A percentile compares a stretch with the other conserved stretches of the same genome.
phyloP scores from a whole-genome alignment of 805 yeast genomes.

The Ogataea siamensis region DNA sequence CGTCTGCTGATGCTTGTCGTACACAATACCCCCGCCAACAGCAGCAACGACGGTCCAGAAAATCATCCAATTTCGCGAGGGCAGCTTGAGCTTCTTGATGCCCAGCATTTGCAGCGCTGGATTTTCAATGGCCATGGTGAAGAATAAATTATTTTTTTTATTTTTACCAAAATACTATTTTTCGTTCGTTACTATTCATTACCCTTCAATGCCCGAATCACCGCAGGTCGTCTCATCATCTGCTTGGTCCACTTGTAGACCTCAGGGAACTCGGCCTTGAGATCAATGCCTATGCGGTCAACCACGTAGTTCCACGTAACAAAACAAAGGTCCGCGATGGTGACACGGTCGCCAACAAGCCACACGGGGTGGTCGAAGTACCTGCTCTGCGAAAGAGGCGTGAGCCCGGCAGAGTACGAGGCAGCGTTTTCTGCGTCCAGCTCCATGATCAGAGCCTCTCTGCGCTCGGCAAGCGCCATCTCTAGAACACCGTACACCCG shows the following conservation, averaged over 20 bases:
- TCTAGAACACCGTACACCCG: conserved; percentile 92
- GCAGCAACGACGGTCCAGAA: conserved; percentile 72
- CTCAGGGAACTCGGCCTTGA: conserved; percentile 87
- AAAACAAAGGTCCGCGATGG: conserved; percentile 88
- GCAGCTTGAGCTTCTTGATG: conserved; percentile 69
- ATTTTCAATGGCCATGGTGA: conserved; percentile 34
- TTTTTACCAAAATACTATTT: neutral
- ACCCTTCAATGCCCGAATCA: conserved; percentile 75
- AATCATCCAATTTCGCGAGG: conserved; percentile 90
- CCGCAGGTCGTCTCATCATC: conserved; percentile 95
- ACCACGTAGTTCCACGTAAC: conserved; percentile 98
- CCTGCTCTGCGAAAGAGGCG: conserved; percentile 79
- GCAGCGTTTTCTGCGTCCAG: conserved; percentile 85
- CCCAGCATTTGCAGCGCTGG: conserved; percentile 89
- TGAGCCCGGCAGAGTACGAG: conserved; percentile 82
- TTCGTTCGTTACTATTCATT: conserved; percentile 12
- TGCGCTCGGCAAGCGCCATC: conserved; percentile 89
- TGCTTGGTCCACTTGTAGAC: conserved; percentile 94
- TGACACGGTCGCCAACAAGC: conserved; percentile 82
- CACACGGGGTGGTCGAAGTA: conserved; percentile 93
- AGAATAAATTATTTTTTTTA: conserved; percentile 3
- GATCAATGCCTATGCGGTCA: conserved; percentile 85
- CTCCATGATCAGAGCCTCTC: conserved; percentile 89
- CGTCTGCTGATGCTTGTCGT: conserved; percentile 75
- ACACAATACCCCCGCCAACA: conserved; percentile 70